Evolutionary conservation across 371 early-diverging fungal genomes (phyloP).

Genomic region (Lichtheimia hyalospora): DNA sequence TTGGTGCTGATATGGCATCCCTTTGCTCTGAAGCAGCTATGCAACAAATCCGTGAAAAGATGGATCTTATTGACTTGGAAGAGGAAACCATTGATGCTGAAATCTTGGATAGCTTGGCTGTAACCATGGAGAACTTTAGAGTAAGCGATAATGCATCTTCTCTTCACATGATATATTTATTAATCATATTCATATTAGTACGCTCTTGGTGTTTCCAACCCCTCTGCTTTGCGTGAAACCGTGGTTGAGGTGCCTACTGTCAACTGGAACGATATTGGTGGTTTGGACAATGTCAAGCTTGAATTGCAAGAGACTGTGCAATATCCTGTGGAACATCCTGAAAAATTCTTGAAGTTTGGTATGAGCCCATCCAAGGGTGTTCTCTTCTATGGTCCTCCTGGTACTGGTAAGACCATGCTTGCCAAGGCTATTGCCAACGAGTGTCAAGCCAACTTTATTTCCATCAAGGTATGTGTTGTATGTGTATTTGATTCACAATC

Average conservation of each 20-base stretch:
- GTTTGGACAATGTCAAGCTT: constrained; percentile 97
- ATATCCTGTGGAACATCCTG: constrained; percentile 99
- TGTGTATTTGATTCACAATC: not conserved
- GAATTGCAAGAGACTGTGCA: constrained; percentile 99
- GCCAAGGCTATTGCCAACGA: constrained; percentile 99
- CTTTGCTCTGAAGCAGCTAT: constrained; percentile 99
- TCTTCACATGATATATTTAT: not conserved
- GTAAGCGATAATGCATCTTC: constrained; percentile 22
- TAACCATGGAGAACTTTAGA: constrained; percentile 99
- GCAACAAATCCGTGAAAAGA: constrained; percentile 99
- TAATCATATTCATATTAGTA: constrained; percentile 35
- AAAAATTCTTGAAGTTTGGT: constrained; percentile 99
- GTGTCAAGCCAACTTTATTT: constrained; percentile 99
- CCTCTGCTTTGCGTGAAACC: constrained; percentile 99
- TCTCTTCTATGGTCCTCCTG: constrained; percentile 99
- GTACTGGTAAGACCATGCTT: constrained; percentile 99
- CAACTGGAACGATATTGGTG: constrained; percentile 99
- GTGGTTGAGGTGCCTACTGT: constrained; percentile 99
- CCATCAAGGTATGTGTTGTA: constrained; percentile 79
- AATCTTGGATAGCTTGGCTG: constrained; percentile 95
- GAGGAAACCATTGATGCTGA: constrained; percentile 99
- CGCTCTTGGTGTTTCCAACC: constrained; percentile 97
- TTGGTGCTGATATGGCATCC: constrained; percentile 99
- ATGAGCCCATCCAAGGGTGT: constrained; percentile 99
- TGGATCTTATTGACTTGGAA: constrained; percentile 98